Evolutionary conservation across 345 rosid species (phyloP).

Genomic region (Citrus inodora): DNA sequence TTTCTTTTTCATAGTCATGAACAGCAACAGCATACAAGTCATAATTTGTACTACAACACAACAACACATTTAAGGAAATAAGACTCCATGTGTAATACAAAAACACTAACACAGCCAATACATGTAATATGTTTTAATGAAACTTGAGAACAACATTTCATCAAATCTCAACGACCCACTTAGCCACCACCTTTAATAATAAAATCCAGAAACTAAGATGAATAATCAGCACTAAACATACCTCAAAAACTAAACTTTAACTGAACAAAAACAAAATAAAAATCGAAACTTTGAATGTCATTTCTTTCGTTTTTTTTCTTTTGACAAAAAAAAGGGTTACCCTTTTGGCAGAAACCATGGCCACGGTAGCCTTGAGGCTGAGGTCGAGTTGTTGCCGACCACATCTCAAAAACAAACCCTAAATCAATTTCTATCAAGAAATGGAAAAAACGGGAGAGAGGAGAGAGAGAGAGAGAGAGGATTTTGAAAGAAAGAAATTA

Average conservation of each 20-base stretch:
- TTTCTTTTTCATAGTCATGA: not conserved
- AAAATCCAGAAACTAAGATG: not conserved
- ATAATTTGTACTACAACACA: not conserved
- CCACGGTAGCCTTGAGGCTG: constrained; percentile 10
- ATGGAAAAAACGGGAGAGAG: not conserved
- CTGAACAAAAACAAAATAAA: not conserved
- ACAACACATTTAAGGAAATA: not conserved
- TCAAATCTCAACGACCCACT: not conserved
- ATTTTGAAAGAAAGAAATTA: not conserved
- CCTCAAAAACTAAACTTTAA: not conserved
- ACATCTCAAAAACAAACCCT: constrained; percentile 19
- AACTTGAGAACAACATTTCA: not conserved
- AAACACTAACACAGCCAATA: not conserved
- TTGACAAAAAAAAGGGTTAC: constrained; percentile 5
- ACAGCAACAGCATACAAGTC: not conserved
- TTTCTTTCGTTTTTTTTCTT: no score
- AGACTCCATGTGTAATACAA: not conserved
- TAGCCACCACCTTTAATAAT: not conserved
- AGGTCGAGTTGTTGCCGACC: not conserved
- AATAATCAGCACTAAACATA: not conserved
- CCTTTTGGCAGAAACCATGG: constrained; percentile 19
- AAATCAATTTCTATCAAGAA: constrained; percentile 8
- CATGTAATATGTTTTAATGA: not conserved
- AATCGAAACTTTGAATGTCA: not conserved
- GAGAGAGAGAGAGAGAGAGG: not conserved